Base-by-base conservation (phyloP, 2,329 filamentous ascomycete genomes). In the Botrytis galanthina region DNA sequence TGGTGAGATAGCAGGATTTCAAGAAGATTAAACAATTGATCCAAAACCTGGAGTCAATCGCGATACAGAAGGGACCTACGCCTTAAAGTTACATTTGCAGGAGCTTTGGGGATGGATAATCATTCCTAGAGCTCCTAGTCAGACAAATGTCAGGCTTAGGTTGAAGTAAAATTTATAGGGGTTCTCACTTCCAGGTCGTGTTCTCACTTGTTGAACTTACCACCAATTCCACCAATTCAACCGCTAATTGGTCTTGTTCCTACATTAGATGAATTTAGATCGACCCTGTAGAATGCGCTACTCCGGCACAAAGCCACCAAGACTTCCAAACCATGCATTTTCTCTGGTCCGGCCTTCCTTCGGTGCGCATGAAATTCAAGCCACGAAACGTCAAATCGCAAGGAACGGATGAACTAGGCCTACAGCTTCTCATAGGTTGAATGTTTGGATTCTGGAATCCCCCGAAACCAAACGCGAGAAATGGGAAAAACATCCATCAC, bases 351-450 rank as follows among this genome's bases (percentile, higher is more conserved):
- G 71, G 71, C 51, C 42, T 32, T 68, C 62, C 71, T 60, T 72
- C 71, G 62, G 71, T 68, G 62, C 22, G 59, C 46, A 68, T 72
- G 39, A 67, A 54, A 72, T 16, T 67, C 48, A 67, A 68, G 48
- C 29, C 39, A 54, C 51, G 62, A 72, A 68, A 72, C 70, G 67
- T 48, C 62, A 37, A 48, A 67, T 57, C 26, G n/a, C 62, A 69
- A 61, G 51, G 51, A 35, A 59, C 67, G 51, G 61, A 60, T 59
- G 71, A 68, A 59, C 39, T 60, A 35, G 32, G 10, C 14, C 26
- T 61, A 35, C 70, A 26, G 59, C 22, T 39, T 39, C 14, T 72
- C 37, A 68, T 68, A 72, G 70, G 62, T 68, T 22, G 46, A 29
- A 20, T 67, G 46, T 39, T 39, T 14, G 22, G n/a, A 32, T 20